phyloP scores from a whole-genome alignment of 2,329 filamentous ascomycete species.

The Hirsutella rhossiliensis region DNA sequence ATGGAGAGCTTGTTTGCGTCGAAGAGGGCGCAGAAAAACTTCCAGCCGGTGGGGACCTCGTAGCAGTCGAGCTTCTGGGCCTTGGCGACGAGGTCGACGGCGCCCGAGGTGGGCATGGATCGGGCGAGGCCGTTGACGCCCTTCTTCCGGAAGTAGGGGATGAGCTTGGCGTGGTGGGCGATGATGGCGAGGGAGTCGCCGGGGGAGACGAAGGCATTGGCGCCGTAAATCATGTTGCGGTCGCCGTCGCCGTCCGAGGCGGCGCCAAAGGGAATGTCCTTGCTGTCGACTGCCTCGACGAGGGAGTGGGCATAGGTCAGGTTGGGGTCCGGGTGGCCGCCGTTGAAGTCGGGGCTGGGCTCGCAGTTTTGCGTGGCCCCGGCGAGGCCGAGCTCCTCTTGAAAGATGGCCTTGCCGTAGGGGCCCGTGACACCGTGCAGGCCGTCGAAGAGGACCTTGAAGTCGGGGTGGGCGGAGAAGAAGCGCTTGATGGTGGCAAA shows the following conservation, averaged over 20 bases:
- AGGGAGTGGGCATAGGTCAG: constrained; percentile 92
- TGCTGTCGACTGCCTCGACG: constrained; percentile 85
- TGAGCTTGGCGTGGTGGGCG: constrained; percentile 88
- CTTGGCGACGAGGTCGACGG: constrained; percentile 91
- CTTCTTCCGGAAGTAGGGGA: constrained; percentile 97
- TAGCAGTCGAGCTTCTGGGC: constrained; percentile 85
- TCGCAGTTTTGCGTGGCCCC: constrained; percentile 78
- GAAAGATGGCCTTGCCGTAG: constrained; percentile 90
- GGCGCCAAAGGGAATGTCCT: constrained; percentile 87
- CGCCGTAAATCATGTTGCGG: constrained; percentile 99
- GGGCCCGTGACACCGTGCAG: constrained; percentile 91
- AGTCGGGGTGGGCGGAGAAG: constrained; percentile 74
- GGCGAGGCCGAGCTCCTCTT: constrained; percentile 79
- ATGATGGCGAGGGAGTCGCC: constrained; percentile 98
- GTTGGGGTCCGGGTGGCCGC: constrained; percentile 95
- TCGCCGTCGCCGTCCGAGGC: constrained; percentile 96
- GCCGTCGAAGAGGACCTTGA: constrained; percentile 94
- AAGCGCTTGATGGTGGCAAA: constrained; percentile 93
- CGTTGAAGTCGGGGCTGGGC: constrained; percentile 89
- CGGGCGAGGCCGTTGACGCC: constrained; percentile 91
- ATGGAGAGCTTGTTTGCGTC: constrained; percentile 95
- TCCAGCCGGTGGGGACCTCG: constrained; percentile 98
- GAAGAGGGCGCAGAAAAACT: constrained; percentile 96
- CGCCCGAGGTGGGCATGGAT: constrained; percentile 94
- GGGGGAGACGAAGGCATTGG: constrained; percentile 90